Conservation (phyloP, 192 early-diverging fungal genomes). For the Linnemannia elongata region DNA sequence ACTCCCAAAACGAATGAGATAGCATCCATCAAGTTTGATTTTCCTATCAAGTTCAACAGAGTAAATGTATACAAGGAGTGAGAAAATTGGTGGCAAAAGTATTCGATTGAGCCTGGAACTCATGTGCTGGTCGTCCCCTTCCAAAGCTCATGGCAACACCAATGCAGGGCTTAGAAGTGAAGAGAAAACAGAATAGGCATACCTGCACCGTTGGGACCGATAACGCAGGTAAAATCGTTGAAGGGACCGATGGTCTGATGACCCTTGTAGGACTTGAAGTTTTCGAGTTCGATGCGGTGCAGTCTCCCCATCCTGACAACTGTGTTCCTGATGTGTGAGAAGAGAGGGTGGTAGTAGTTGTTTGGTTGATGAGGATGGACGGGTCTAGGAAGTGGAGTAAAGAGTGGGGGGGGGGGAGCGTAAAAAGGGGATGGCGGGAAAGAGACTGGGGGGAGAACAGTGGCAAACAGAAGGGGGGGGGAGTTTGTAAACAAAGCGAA, state of each 20-base stretch:
- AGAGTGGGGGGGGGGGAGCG: neutral
- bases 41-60: constrained; percentile 66
- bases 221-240: constrained; percentile 92
- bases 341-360: neutral
- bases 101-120: neutral
- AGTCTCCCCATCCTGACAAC: constrained; percentile 78
- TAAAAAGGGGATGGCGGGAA: neutral
- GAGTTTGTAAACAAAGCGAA: constrained; percentile 14
- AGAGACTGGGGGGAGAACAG: constrained; percentile 3
- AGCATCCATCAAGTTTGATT: constrained; percentile 99
- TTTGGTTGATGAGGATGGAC: neutral
- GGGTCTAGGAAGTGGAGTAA: neutral
- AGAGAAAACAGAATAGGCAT: neutral
- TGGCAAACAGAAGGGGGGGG: constrained; percentile 12
- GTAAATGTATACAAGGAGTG: neutral
- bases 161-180: neutral
- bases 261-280: constrained; percentile 99
- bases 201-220: constrained; percentile 98
- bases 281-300: constrained; percentile 90
- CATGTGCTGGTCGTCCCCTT: neutral
- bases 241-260: constrained; percentile 95
- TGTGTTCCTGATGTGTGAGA: neutral
- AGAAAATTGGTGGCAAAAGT: constrained; percentile 39
- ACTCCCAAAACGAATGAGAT: constrained; percentile 99
- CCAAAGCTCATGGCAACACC: too few relatives aligned